A percentile compares a stretch with the other conserved stretches of the same genome.
phyloP scores from a whole-genome alignment of 2,329 filamentous ascomycete genomes.

The Aureobasidium sp. region DNA sequence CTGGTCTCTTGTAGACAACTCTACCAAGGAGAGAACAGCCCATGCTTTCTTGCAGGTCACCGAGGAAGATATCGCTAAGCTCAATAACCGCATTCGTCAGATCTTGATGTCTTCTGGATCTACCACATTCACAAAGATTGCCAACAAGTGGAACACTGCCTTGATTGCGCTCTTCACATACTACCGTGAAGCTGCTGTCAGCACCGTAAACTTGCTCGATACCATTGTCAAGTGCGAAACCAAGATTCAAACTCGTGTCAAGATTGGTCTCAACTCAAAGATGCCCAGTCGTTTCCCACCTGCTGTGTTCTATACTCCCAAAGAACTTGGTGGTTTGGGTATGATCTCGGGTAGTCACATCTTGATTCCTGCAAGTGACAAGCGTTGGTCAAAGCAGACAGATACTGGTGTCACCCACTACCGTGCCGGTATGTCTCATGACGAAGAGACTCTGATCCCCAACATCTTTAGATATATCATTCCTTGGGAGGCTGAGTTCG shows the following conservation, averaged over 20 bases:
- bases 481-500: slow-evolving; percentile 97
- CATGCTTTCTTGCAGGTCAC: slow-evolving; percentile 97
- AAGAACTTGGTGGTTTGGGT: slow-evolving; percentile 90
- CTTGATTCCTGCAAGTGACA: slow-evolving; percentile 92
- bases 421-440: slow-evolving; percentile 94
- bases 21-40: slow-evolving; percentile 91
- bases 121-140: slow-evolving; percentile 98
- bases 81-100: slow-evolving; percentile 97
- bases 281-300: slow-evolving; percentile 99
- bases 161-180: slow-evolving; percentile 97
- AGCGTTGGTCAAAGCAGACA: slow-evolving; percentile 97
- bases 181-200: slow-evolving; percentile 94
- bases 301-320: slow-evolving; percentile 97
- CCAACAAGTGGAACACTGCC: slow-evolving; percentile 99
- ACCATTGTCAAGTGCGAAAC: slow-evolving; percentile 99
- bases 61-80: slow-evolving; percentile 95
- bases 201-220: slow-evolving; percentile 86
- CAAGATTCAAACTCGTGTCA: slow-evolving; percentile 97
- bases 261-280: slow-evolving; percentile 94
- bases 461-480: slow-evolving; percentile 99
- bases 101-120: slow-evolving; percentile 99
- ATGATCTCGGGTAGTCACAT: slow-evolving; percentile 99
- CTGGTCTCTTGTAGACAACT: slow-evolving; percentile 94
- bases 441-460: slow-evolving; percentile 94
- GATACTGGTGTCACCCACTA: slow-evolving; percentile 97